Percentiles rank a stretch among this genome's conserved stretches.
Conservation (phyloP, 169 alveolate genomes). For the Plasmodium yoelii region DNA sequence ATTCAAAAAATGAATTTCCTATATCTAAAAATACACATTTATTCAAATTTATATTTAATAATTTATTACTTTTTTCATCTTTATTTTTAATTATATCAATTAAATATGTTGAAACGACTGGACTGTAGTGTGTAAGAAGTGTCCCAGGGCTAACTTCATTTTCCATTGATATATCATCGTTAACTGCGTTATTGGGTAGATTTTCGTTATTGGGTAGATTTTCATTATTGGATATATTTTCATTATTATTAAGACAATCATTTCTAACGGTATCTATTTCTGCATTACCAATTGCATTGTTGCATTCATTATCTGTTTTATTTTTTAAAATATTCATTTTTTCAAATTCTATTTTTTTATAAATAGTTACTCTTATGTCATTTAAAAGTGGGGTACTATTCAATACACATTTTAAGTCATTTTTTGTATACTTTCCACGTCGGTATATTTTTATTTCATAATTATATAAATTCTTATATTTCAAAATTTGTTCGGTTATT, state of each 20-base stretch:
- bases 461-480: conserved; percentile 45
- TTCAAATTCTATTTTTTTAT: conserved; percentile 54
- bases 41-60: conserved; percentile 54
- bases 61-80: not conserved
- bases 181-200: not conserved
- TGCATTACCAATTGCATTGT: not conserved
- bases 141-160: conserved; percentile 88
- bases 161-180: not conserved
- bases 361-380: conserved; percentile 74
- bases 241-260: not conserved
- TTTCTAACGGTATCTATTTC: not conserved
- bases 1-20: conserved; percentile 29
- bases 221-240: no score
- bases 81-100: conserved; percentile 24
- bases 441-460: conserved; percentile 44
- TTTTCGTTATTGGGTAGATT: not conserved
- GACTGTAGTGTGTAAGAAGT: conserved; percentile 93
- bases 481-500: conserved; percentile 15
- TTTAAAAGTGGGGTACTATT: conserved; percentile 80
- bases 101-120: conserved; percentile 90
- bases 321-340: conserved; percentile 3
- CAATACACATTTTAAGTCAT: conserved; percentile 80
- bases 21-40: conserved; percentile 79
- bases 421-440: conserved; percentile 63
- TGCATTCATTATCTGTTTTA: not conserved